Evolutionary conservation across 176 grass and related monocot species (phyloP).

Genomic region (Guadua angustifolia): DNA sequence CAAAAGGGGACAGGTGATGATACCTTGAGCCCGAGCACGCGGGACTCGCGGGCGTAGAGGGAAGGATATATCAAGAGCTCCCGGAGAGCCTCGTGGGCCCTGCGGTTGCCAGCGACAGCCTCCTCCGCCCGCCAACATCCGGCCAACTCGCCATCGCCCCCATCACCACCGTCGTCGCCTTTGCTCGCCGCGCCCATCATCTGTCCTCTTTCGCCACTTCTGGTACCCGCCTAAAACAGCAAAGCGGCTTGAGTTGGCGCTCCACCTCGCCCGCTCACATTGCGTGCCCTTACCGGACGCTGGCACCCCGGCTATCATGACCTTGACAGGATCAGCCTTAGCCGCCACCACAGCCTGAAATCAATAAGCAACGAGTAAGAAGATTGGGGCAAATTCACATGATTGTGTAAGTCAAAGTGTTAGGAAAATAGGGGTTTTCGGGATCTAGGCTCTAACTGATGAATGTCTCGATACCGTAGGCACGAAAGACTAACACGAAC

Average conservation of each 20-base stretch:
- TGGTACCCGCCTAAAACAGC: too few species aligned
- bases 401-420: too few species aligned
- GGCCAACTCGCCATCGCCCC: neutral
- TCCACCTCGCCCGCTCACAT: too few species aligned
- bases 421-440: too few species aligned
- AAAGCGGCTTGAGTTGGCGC: too few species aligned
- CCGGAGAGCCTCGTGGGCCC: slow-evolving; percentile 63
- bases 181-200: too few species aligned
- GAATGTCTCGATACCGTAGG: too few species aligned
- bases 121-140: slow-evolving; percentile 61
- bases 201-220: too few species aligned
- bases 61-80: slow-evolving; percentile 79
- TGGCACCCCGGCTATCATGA: slow-evolving; percentile 89
- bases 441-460: too few species aligned
- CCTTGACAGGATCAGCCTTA: slow-evolving; percentile 55
- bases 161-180: neutral
- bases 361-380: neutral
- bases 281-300: slow-evolving; percentile 95
- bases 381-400: neutral
- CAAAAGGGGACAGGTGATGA: neutral
- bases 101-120: slow-evolving; percentile 60
- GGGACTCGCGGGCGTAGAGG: slow-evolving; percentile 58
- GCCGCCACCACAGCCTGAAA: slow-evolving; percentile 53
- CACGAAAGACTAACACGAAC: too few species aligned
- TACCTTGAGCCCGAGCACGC: slow-evolving; percentile 67